A percentile compares a stretch with the other conserved stretches of the same genome.
Conservation (phyloP, 176 grass and related monocot genomes). For the Miscanthus lutarioriparius region DNA sequence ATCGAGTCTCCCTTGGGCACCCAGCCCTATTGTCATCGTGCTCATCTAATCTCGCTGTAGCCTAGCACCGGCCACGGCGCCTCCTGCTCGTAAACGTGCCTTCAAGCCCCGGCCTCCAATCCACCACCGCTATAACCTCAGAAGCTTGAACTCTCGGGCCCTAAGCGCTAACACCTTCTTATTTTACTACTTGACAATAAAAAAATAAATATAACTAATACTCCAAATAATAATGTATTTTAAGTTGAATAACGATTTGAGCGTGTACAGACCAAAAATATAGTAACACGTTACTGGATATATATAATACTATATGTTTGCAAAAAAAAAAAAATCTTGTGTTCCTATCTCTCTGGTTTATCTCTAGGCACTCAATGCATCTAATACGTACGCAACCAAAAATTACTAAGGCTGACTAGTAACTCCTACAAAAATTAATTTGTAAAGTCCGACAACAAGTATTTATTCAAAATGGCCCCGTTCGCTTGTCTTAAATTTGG, state of each 20-base stretch:
- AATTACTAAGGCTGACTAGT: slow-evolving; percentile 15
- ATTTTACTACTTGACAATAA: not conserved
- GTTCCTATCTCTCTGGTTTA: not conserved
- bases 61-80: too few relatives aligned
- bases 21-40: too few relatives aligned
- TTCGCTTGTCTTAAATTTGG: too few relatives aligned
- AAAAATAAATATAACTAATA: not conserved
- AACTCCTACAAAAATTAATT: not conserved
- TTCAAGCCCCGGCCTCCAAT: too few relatives aligned
- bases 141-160: too few relatives aligned
- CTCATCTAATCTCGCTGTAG: too few relatives aligned
- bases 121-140: too few relatives aligned
- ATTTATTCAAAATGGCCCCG: too few relatives aligned
- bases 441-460: too few relatives aligned
- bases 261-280: not conserved
- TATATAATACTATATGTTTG: not conserved
- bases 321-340: not conserved
- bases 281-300: not conserved
- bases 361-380: not conserved
- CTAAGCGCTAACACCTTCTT: too few relatives aligned
- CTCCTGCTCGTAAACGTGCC: too few relatives aligned
- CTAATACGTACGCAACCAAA: not conserved
- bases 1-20: too few relatives aligned
- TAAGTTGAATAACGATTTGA: not conserved
- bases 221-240: not conserved